Conservation (phyloP, 2,329 filamentous ascomycete species). For the Tolypocladium inflatum region DNA sequence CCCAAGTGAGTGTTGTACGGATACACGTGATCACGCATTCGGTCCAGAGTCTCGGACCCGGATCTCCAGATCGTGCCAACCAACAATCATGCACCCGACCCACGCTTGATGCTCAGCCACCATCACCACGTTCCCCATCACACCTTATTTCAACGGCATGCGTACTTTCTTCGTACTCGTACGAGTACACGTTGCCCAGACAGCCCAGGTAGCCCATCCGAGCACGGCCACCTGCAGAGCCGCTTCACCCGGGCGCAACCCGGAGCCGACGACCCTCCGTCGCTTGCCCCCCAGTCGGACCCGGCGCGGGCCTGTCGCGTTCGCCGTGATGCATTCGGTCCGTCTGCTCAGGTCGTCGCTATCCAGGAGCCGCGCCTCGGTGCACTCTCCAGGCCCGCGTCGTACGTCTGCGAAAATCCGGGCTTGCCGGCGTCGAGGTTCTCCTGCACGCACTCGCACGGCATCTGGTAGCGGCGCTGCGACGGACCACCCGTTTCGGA, state of each 20-base stretch:
- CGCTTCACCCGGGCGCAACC: neutral
- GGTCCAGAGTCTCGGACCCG: neutral
- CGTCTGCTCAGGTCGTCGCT: neutral
- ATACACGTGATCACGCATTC: too few relatives aligned
- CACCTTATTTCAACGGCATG: slow-evolving; percentile 1
- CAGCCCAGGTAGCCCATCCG: neutral
- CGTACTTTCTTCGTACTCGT: too few relatives aligned
- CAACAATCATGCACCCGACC: neutral
- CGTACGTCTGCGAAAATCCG: neutral
- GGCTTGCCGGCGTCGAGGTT: neutral
- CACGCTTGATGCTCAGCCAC: neutral
- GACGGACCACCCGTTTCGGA: neutral
- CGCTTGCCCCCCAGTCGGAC: neutral
- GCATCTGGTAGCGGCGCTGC: neutral
- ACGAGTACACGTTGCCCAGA: neutral
- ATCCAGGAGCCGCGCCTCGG: neutral
- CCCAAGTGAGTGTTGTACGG: too few relatives aligned
- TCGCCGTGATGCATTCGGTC: neutral
- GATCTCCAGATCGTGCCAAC: neutral
- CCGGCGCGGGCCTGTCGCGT: neutral
- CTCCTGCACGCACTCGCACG: neutral
- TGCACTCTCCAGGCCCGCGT: neutral
- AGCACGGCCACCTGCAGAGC: neutral
- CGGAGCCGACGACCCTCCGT: neutral
- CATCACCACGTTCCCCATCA: neutral